Base-by-base conservation (phyloP, 768 basidiomycete species). In the Pisolithus microcarpus region DNA sequence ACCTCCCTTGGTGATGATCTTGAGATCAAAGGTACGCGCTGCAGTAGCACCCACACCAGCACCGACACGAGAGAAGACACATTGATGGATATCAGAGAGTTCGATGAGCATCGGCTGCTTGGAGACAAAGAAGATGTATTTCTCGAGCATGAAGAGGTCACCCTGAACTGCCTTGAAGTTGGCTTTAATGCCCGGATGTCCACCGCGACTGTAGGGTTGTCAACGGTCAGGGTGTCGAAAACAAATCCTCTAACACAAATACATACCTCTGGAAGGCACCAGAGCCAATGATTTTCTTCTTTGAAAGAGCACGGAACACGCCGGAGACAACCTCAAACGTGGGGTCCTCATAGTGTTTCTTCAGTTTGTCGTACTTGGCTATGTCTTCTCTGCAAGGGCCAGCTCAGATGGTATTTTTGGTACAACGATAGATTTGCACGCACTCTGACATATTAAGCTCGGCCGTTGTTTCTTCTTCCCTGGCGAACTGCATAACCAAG, bases 161-260 rank as follows among this genome's bases (percentile, higher is more conserved):
- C 96, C 96, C 68, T 95, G 92, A 4, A 88, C 79, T 40, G 96
- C 96, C 70, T 98, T 98, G 58, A 98, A 77, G 67, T 97, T 96
- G 59, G 91, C 92, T 72, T 98, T 98, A 72, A 99, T 85, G n/a
- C 91, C 91, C 15, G 89, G 86, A 56, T 92, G 86, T 4, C 92
- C 91, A 58, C 87, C 84, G 28, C 87, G 90, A 58, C 92, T 95
- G 56, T 9, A 46, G 53, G 34, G 31, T 18, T 24, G 24, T 30
- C 19, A 37, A 19, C 13, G 34, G 23, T 56, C 21, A 50, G 52
- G 16, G 4, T 28, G 43, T 46, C 23, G 6, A 23, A 23, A 24
- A n/a, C 1, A 8, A 31, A 18, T 0, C 9, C n/a, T 23, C 21
- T 23, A 19, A 8, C 1, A 34, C 19, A 23, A 15, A 13, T 3